A percentile compares a stretch with the other conserved stretches of the same genome.
These are phyloP conservation scores for Amniculicola lignicola DNA, from an alignment of 495 filamentous ascomycete species.

Conservation along the genomic window DNA sequence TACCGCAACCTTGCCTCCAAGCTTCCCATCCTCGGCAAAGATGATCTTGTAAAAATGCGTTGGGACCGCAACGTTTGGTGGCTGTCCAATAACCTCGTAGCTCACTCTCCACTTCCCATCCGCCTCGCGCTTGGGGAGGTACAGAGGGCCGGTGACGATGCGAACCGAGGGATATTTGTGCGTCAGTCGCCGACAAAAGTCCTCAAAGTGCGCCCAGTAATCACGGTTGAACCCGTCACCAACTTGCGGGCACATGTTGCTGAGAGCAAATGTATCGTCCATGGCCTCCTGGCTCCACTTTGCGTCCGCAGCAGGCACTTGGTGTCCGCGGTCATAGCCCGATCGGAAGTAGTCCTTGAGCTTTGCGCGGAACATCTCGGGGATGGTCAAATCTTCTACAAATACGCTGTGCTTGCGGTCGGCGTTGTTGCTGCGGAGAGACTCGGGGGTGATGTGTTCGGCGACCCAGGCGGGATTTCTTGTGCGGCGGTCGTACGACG, in stretches of 20 bases:
- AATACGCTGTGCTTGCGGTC: conserved; percentile 84
- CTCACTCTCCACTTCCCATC: conserved; percentile 93
- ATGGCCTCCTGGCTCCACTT: conserved; percentile 93
- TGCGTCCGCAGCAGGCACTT: conserved; percentile 93
- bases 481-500: conserved; percentile 84
- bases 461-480: conserved; percentile 94
- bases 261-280: conserved; percentile 87
- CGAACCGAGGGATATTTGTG: conserved; percentile 79
- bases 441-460: conserved; percentile 94
- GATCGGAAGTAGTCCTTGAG: conserved; percentile 89
- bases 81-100: conserved; percentile 95
- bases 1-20: conserved; percentile 74
- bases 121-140: conserved; percentile 73
- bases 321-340: conserved; percentile 71
- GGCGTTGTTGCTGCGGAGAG: conserved; percentile 67
- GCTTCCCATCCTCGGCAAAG: conserved; percentile 79
- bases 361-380: conserved; percentile 81
- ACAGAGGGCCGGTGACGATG: conserved; percentile 89
- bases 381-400: conserved; percentile 74
- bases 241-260: conserved; percentile 97
- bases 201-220: conserved; percentile 98
- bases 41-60: conserved; percentile 99
- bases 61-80: conserved; percentile 91
- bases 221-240: conserved; percentile 97
- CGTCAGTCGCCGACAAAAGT: conserved; percentile 86